Conservation (phyloP, 352 stramenopile genomes). For the Phytophthora melonis region DNA sequence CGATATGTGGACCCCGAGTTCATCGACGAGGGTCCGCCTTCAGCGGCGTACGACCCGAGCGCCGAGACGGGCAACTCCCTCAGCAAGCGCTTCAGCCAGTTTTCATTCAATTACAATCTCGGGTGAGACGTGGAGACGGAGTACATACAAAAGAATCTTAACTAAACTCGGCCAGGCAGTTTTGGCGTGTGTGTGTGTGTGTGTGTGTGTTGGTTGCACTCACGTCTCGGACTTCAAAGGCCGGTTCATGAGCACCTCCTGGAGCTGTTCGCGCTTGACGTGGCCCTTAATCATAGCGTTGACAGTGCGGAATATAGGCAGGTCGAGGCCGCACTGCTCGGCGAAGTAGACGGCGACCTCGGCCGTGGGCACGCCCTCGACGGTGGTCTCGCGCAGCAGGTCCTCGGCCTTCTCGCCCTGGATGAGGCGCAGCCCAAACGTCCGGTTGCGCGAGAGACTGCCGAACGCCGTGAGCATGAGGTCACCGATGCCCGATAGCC, state of each 20-base stretch:
- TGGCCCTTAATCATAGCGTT: conserved; percentile 88
- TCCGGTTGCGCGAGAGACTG: conserved; percentile 95
- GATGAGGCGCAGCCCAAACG: conserved; percentile 95
- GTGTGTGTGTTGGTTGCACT: conserved; percentile 6
- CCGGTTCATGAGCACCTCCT: conserved; percentile 85
- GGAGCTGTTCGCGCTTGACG: conserved; percentile 76
- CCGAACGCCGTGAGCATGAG: conserved; percentile 98
- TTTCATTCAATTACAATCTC: conserved; percentile 91
- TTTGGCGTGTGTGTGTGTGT: neutral
- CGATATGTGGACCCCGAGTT: conserved; percentile 91
- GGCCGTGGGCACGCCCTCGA: conserved; percentile 96
- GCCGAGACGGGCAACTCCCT: conserved; percentile 63
- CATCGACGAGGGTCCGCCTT: conserved; percentile 86
- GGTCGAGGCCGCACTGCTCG: conserved; percentile 89
- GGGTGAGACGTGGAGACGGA: conserved; percentile 35
- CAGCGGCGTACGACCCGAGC: conserved; percentile 82
- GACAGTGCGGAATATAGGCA: conserved; percentile 92
- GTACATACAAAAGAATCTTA: conserved; percentile 20
- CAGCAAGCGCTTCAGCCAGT: conserved; percentile 91
- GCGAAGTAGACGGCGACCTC: conserved; percentile 94
- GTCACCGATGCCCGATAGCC: conserved; percentile 93
- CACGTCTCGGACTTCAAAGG: conserved; percentile 82
- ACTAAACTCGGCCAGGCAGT: conserved; percentile 17
- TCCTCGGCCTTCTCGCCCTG: conserved; percentile 93
- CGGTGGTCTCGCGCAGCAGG: conserved; percentile 92